Evolutionary conservation across 2,329 filamentous ascomycete genomes (phyloP).

Genomic region (Aspergillus tubingensis): DNA sequence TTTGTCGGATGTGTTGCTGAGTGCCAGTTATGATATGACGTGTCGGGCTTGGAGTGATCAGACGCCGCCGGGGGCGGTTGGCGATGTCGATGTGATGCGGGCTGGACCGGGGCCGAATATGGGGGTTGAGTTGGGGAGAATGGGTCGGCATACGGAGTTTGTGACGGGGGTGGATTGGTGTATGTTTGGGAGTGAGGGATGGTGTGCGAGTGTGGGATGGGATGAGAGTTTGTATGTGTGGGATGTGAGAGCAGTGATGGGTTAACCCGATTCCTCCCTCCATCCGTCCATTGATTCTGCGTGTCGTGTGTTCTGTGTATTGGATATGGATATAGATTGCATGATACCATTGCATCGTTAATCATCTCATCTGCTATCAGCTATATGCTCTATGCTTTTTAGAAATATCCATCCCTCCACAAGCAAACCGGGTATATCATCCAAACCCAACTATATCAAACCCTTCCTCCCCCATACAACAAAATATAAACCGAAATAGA

Average conservation of each 20-base stretch:
- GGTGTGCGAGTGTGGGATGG: constrained; percentile 94
- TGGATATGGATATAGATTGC: constrained; percentile 26
- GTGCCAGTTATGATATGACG: constrained; percentile 96
- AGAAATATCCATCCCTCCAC: not conserved
- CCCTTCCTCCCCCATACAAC: not conserved
- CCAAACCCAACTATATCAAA: not conserved
- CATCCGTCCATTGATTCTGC: constrained; percentile 5
- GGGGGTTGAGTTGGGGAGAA: constrained; percentile 76
- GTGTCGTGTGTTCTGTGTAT: constrained; percentile 10
- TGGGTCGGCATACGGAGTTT: constrained; percentile 95
- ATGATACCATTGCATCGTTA: constrained; percentile 22
- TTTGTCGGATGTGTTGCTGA: constrained; percentile 81
- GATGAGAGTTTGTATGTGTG: constrained; percentile 88
- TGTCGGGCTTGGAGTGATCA: constrained; percentile 91
- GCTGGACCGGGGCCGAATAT: constrained; percentile 44
- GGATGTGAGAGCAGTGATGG: constrained; percentile 75
- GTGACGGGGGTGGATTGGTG: constrained; percentile 98
- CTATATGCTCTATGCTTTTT: not conserved
- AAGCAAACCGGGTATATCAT: not conserved
- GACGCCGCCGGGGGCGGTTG: constrained; percentile 42
- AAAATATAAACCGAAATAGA: not conserved
- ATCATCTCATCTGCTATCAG: not conserved
- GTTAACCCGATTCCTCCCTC: constrained; percentile 4
- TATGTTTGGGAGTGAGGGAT: constrained; percentile 89
- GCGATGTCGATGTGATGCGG: constrained; percentile 43